These are phyloP conservation scores for Eutrema salsugineum DNA, from an alignment of 441 rosid genomes.

Conservation along the genomic window DNA sequence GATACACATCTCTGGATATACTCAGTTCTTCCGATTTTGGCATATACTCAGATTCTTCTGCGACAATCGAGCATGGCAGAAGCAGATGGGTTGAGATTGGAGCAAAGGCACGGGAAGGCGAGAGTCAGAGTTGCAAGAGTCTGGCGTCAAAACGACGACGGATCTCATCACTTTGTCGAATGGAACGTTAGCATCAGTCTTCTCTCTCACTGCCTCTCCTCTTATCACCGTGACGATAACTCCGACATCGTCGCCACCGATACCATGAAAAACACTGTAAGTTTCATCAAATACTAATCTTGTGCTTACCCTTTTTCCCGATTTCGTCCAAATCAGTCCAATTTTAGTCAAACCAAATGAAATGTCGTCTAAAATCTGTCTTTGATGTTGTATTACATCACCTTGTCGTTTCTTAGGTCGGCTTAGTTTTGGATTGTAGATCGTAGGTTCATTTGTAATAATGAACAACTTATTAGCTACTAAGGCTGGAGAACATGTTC, in stretches of 20 bases:
- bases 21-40: not conserved
- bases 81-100: conserved; percentile 58
- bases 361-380: no score
- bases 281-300: no score
- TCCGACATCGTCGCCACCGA: conserved; percentile 91
- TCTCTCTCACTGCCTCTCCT: conserved; percentile 64
- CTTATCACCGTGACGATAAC: conserved; percentile 66
- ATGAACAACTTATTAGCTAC: no score
- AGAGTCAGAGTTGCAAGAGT: conserved; percentile 82
- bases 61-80: conserved; percentile 27
- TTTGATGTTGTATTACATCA: not conserved
- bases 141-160: conserved; percentile 60
- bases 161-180: conserved; percentile 61
- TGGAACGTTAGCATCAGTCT: conserved; percentile 77
- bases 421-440: not conserved
- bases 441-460: no score
- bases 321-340: not conserved
- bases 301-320: no score
- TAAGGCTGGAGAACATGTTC: no score
- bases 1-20: no score
- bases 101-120: conserved; percentile 85
- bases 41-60: no score
- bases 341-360: not conserved
- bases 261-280: conserved; percentile 89
- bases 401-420: not conserved